phyloP scores from a whole-genome alignment of 1,139 yeast genomes.

The Yamadazyma jaroonii region DNA sequence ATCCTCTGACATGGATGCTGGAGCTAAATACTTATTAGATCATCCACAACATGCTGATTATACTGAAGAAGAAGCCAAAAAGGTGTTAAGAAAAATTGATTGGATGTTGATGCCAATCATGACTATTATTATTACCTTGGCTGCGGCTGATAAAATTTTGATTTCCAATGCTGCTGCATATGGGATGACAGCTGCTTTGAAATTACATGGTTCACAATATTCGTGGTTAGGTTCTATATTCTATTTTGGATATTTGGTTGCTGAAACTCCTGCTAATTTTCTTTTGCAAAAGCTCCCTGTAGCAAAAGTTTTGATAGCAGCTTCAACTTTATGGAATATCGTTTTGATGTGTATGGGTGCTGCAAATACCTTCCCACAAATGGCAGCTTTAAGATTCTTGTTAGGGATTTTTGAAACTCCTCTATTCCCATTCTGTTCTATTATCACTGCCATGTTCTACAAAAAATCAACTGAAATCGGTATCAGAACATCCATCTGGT shows the following conservation, averaged over 20 bases:
- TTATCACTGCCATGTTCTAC: slow-evolving; percentile 25
- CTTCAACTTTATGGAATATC: slow-evolving; percentile 23
- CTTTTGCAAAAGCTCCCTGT: slow-evolving; percentile 27
- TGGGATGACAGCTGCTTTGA: slow-evolving; percentile 24
- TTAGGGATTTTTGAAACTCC: slow-evolving; percentile 27
- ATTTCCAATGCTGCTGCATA: slow-evolving; percentile 40
- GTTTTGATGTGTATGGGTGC: slow-evolving; percentile 21
- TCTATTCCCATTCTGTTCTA: slow-evolving; percentile 21
- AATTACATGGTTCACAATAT: slow-evolving; percentile 17
- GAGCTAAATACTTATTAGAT: slow-evolving; percentile 17
- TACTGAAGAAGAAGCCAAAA: slow-evolving; percentile 19
- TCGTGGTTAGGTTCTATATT: slow-evolving; percentile 19
- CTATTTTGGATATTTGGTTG: slow-evolving; percentile 22
- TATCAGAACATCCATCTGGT: slow-evolving; percentile 19
- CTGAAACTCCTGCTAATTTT: slow-evolving; percentile 30
- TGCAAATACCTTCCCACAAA: slow-evolving; percentile 17
- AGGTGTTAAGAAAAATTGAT: slow-evolving; percentile 22
- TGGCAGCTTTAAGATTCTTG: slow-evolving; percentile 21
- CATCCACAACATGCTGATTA: slow-evolving; percentile 20
- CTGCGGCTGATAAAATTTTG: slow-evolving; percentile 18
- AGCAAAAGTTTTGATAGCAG: slow-evolving; percentile 25
- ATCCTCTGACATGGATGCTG: slow-evolving; percentile 14
- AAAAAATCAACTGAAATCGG: slow-evolving; percentile 21
- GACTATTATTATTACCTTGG: slow-evolving; percentile 14
- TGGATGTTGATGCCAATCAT: slow-evolving; percentile 17